Conservation (phyloP, 768 basidiomycete species). For the Agrocybe pediades region DNA sequence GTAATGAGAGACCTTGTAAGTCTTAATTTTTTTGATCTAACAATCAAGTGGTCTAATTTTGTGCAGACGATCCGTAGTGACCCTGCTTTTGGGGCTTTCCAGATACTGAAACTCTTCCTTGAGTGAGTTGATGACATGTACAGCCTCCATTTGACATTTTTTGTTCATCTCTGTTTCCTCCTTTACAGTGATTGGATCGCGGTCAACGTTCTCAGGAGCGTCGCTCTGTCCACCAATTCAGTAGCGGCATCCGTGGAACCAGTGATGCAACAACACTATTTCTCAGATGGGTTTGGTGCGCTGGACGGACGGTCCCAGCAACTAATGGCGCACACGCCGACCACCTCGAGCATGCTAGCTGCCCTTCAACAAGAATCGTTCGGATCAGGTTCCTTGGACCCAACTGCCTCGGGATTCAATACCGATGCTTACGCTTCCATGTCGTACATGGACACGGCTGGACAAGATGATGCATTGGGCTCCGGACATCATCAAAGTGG, state of each 20-base stretch:
- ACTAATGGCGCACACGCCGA: constrained; percentile 79
- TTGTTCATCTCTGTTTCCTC: constrained; percentile 10
- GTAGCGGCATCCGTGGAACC: constrained; percentile 92
- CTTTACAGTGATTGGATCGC: constrained; percentile 83
- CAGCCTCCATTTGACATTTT: constrained; percentile 11
- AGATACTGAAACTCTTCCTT: constrained; percentile 87
- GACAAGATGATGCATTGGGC: constrained; percentile 64
- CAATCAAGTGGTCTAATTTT: not conserved
- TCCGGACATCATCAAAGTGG: constrained; percentile 57
- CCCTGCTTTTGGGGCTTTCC: constrained; percentile 90
- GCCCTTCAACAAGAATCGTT: constrained; percentile 81
- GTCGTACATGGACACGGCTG: constrained; percentile 74
- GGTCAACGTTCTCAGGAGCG: constrained; percentile 82
- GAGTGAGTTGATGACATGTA: constrained; percentile 57
- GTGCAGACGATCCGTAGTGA: constrained; percentile 86
- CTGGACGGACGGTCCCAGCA: constrained; percentile 64
- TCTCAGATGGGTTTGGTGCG: constrained; percentile 72
- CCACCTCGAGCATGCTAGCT: constrained; percentile 89
- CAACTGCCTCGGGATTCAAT: constrained; percentile 60
- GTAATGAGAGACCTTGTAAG: constrained; percentile 89
- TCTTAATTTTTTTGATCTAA: constrained; percentile 5
- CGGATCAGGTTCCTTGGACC: constrained; percentile 65
- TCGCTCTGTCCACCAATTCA: constrained; percentile 88
- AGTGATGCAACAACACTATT: constrained; percentile 89
- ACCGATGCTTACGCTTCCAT: constrained; percentile 70